Evolutionary conservation across 1,284 basidiomycete species (phyloP).

Genomic region (Pseudozyma flocculosa): DNA sequence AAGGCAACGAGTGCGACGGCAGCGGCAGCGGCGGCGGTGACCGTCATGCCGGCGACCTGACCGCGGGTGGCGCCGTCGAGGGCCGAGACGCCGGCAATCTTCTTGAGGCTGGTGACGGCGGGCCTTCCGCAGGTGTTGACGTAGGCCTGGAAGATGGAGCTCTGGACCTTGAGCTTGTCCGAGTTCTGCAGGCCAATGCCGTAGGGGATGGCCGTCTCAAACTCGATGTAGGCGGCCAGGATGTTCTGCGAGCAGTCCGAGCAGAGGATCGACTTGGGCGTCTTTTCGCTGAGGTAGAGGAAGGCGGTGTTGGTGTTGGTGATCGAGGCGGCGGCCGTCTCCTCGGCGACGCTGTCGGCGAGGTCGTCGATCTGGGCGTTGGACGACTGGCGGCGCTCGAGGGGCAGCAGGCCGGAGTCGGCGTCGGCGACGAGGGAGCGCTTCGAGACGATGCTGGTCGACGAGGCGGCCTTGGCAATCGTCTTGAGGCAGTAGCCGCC

Average conservation of each 20-base stretch:
- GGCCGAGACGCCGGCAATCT: constrained; percentile 38
- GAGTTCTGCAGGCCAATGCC: constrained; percentile 44
- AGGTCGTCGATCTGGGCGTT: constrained; percentile 9
- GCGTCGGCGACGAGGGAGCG: constrained; percentile 5
- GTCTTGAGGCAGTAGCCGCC: constrained; percentile 42
- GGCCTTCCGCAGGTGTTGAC: constrained; percentile 31
- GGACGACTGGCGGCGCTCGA: constrained; percentile 8
- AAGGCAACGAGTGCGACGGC: constrained; percentile 15
- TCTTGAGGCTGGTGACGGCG: constrained; percentile 36
- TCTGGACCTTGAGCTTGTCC: constrained; percentile 37
- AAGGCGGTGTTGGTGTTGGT: constrained; percentile 45
- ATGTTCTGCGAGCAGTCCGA: constrained; percentile 44
- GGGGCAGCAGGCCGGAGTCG: constrained; percentile 5
- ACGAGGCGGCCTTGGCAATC: constrained; percentile 29
- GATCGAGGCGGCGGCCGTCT: constrained; percentile 5
- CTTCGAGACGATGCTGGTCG: background rate
- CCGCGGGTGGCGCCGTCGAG: constrained; percentile 14
- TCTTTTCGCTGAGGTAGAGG: constrained; percentile 40
- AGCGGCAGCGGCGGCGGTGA: constrained; percentile 7
- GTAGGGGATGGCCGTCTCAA: constrained; percentile 50
- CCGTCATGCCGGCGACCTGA: background rate
- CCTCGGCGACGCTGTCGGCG: constrained; percentile 10
- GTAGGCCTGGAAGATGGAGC: constrained; percentile 39
- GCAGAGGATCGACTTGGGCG: constrained; percentile 43
- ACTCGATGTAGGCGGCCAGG: constrained; percentile 47